Conservation (phyloP, 2,329 filamentous ascomycete species). For the Beauveria bassiana region DNA sequence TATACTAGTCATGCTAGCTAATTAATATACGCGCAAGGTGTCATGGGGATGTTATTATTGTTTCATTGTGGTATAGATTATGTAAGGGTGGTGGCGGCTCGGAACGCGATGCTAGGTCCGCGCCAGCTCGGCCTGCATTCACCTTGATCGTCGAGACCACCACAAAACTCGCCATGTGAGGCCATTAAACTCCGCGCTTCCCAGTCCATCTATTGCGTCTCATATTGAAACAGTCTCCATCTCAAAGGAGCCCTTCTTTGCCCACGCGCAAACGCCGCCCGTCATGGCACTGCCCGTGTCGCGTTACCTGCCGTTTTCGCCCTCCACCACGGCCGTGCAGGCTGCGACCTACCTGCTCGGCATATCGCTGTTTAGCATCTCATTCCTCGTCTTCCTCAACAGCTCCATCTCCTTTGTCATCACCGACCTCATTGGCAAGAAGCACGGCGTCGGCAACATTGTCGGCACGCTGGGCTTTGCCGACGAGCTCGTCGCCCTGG, state of each 20-base stretch:
- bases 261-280: neutral
- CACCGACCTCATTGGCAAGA: conserved; percentile 71
- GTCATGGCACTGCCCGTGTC: conserved; percentile 29
- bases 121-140: conserved; percentile 1
- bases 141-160: neutral
- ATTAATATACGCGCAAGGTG: neutral
- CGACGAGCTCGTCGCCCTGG: conserved; percentile 72
- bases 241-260: too few relatives aligned
- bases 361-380: conserved; percentile 79
- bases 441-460: conserved; percentile 66
- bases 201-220: neutral
- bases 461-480: conserved; percentile 80
- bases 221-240: neutral
- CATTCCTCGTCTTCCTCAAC: conserved; percentile 85
- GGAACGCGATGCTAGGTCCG: conserved; percentile 11
- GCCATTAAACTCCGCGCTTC: neutral
- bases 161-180: conserved; percentile 7
- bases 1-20: too few relatives aligned
- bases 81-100: conserved; percentile 3
- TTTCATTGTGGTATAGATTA: conserved; percentile 3
- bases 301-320: conserved; percentile 49
- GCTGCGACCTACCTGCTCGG: conserved; percentile 71
- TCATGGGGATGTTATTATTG: neutral
- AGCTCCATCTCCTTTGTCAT: conserved; percentile 78
- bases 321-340: conserved; percentile 52